Evolutionary conservation across 495 filamentous ascomycete genomes (phyloP), one percentile per base, ranked within the genome.

Genomic region (Xylaria intraflava): DNA sequence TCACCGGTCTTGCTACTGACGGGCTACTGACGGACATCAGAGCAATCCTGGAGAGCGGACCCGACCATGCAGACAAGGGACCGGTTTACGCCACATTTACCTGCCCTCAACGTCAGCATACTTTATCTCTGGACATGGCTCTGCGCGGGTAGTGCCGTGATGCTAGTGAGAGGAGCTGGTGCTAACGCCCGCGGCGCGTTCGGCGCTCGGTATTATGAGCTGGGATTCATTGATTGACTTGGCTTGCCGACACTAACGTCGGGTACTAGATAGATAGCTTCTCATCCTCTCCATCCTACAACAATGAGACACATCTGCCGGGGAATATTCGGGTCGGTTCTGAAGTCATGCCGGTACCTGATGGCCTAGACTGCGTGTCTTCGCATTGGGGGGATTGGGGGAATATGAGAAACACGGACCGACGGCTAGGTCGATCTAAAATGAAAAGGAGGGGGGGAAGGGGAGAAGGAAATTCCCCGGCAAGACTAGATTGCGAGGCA

Each of bases 341-440:
- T n/a, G n/a, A n/a, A n/a, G n/a, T n/a, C n/a, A n/a, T n/a, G n/a
- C n/a, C n/a, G n/a, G n/a, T n/a, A n/a, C n/a, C n/a, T n/a, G n/a
- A n/a, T n/a, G n/a, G n/a, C n/a, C n/a, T n/a, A n/a, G n/a, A n/a
- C n/a, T n/a, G n/a, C n/a, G n/a, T n/a, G n/a, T n/a, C n/a, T n/a
- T n/a, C n/a, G n/a, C n/a, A n/a, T n/a, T n/a, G n/a, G n/a, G n/a
- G n/a, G n/a, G n/a, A n/a, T n/a, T n/a, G n/a, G 20, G 35, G 24
- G 35, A 40, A 41, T 16, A 24, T 39, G 24, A 29, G 33, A 23
- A 29, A 27, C 47, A 42, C 7, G 49, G 31, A 51, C 43, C 49
- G 49, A 38, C 43, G 43, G 38, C 43, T 51, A 51, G 49, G 33
- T 51, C 49, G 49, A 51, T 51, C 49, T 36, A 51, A 43, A 51